phyloP scores from a whole-genome alignment of 1,284 basidiomycete genomes.

The Papiliotrema nemorosa region DNA sequence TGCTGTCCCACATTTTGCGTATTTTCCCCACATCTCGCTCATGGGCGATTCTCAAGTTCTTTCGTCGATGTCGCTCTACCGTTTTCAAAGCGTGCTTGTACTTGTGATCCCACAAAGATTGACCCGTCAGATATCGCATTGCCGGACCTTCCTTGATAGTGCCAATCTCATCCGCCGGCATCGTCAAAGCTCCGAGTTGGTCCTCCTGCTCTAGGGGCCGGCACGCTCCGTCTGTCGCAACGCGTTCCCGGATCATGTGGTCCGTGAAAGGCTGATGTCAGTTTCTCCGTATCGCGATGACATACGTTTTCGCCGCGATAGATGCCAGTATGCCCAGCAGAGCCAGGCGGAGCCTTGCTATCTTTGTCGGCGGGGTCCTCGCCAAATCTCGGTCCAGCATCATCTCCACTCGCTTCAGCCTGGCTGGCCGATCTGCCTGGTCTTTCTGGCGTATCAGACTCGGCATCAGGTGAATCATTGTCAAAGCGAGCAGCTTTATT shows the following conservation, averaged over 20 bases:
- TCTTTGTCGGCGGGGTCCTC: conserved; percentile 28
- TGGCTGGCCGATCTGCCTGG: too few species aligned
- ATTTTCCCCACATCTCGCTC: conserved; percentile 31
- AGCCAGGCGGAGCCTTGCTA: conserved; percentile 42
- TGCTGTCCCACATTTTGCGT: conserved; percentile 15
- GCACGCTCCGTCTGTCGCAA: conserved; percentile 70
- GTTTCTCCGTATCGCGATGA: background rate
- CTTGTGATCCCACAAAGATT: conserved; percentile 46
- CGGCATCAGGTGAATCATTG: background rate
- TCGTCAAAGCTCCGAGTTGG: conserved; percentile 62
- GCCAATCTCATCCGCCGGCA: conserved; percentile 59
- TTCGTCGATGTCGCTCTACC: conserved; percentile 39
- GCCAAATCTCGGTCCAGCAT: conserved; percentile 55
- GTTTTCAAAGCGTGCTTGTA: conserved; percentile 32
- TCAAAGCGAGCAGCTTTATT: background rate
- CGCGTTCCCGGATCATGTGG: conserved; percentile 80
- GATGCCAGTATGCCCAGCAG: conserved; percentile 63
- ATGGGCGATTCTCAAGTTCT: conserved; percentile 37
- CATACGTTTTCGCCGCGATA: conserved; percentile 58
- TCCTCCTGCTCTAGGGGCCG: conserved; percentile 71
- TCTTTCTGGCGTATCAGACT: background rate
- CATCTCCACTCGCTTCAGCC: conserved; percentile 41
- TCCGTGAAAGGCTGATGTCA: conserved; percentile 43
- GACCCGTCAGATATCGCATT: conserved; percentile 47
- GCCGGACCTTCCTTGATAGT: conserved; percentile 53